These are phyloP conservation scores for Xylaria sp. DNA, from an alignment of 2,329 filamentous ascomycete genomes.

Conservation along the genomic window DNA sequence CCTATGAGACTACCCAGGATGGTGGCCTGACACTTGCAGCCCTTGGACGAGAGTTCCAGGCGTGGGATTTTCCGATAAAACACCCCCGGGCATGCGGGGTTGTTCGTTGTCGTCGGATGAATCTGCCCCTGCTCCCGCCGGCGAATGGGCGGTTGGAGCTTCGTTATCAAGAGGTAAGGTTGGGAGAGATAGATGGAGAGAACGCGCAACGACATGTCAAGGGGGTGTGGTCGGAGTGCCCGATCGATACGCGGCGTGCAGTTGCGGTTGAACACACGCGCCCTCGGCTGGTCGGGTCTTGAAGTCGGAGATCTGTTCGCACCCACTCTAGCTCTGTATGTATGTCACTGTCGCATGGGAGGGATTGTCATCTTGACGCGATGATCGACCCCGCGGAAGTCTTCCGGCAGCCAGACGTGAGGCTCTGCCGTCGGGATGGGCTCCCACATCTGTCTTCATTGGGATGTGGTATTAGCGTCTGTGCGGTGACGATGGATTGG, in stretches of 20 bases:
- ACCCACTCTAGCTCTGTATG: slow-evolving; percentile 11
- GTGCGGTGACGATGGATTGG: background rate
- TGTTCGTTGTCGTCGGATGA: background rate
- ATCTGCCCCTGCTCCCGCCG: slow-evolving; percentile 8
- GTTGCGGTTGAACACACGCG: slow-evolving; percentile 17
- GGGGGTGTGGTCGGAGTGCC: slow-evolving; percentile 2
- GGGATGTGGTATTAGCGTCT: slow-evolving; percentile 1
- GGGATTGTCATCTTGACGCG: slow-evolving; percentile 12
- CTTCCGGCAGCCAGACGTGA: slow-evolving; percentile 32
- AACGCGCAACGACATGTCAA: slow-evolving; percentile 3
- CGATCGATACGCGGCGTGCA: slow-evolving; percentile 30
- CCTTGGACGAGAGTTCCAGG: slow-evolving; percentile 11
- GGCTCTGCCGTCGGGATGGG: slow-evolving; percentile 31
- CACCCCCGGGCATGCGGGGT: slow-evolving; percentile 29
- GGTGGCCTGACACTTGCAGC: slow-evolving; percentile 23
- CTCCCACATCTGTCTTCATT: background rate
- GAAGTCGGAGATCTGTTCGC: slow-evolving; percentile 18
- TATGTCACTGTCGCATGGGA: slow-evolving; percentile 13
- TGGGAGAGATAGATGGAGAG: background rate
- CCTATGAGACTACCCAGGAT: background rate
- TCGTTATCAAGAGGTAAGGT: slow-evolving; percentile 20
- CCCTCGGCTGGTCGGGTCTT: slow-evolving; percentile 7
- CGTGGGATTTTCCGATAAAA: slow-evolving; percentile 23
- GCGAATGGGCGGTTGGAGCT: slow-evolving; percentile 20
- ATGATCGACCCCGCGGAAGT: slow-evolving; percentile 35